phyloP scores from a whole-genome alignment of 2,329 filamentous ascomycete genomes.

The Xylariaceae sp. region DNA sequence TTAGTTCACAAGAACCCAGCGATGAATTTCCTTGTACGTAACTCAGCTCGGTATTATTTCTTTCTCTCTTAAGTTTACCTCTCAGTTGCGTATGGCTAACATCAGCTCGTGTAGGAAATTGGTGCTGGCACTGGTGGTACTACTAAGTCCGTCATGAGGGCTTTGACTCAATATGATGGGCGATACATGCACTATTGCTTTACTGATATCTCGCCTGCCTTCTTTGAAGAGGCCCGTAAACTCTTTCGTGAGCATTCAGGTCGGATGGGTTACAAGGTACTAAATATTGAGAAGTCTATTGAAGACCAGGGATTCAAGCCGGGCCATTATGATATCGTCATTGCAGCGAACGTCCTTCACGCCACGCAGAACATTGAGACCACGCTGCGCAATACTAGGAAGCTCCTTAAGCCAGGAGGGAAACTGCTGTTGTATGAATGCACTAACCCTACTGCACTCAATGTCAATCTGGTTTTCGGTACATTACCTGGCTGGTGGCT shows the following conservation, averaged over 20 bases:
- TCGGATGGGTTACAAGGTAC: slow-evolving; percentile 37
- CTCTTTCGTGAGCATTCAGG: slow-evolving; percentile 31
- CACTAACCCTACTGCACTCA: slow-evolving; percentile 21
- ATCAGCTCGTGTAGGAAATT: slow-evolving; percentile 31
- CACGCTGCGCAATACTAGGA: slow-evolving; percentile 29
- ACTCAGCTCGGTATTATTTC: too few species aligned
- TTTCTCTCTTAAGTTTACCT: slow-evolving; percentile 17
- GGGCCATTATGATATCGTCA: slow-evolving; percentile 38
- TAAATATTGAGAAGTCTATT: slow-evolving; percentile 41
- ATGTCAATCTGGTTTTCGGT: slow-evolving; percentile 38
- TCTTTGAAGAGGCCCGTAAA: slow-evolving; percentile 37
- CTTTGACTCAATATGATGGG: slow-evolving; percentile 25
- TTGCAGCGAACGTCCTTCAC: slow-evolving; percentile 38
- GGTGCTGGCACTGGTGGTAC: slow-evolving; percentile 38
- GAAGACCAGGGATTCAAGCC: slow-evolving; percentile 40
- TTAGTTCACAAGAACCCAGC: slow-evolving; percentile 23
- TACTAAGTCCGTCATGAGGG: slow-evolving; percentile 34
- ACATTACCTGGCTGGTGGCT: slow-evolving; percentile 48
- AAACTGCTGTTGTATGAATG: slow-evolving; percentile 27
- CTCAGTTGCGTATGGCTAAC: slow-evolving; percentile 25
- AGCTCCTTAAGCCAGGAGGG: slow-evolving; percentile 32
- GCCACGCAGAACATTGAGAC: slow-evolving; percentile 28
- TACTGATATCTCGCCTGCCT: slow-evolving; percentile 38
- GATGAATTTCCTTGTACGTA: slow-evolving; percentile 29
- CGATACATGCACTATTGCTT: slow-evolving; percentile 35